Evolutionary conservation across 768 basidiomycete genomes (phyloP).

Genomic region (Aureoboletus auriporus): DNA sequence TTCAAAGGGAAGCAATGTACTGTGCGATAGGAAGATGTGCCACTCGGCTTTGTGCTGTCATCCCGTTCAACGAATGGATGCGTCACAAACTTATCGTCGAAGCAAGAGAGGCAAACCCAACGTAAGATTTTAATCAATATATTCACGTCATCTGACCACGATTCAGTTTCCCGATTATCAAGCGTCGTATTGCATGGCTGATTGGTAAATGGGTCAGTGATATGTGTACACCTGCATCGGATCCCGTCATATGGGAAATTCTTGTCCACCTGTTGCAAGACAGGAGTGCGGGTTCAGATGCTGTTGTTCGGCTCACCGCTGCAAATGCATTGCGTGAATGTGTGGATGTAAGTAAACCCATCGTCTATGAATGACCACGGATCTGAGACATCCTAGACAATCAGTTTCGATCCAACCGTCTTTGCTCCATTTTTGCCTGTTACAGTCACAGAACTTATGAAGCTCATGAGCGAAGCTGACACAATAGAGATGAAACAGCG

Average conservation of each 20-base stretch:
- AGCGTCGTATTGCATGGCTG: conserved; percentile 93
- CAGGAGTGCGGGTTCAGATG: conserved; percentile 66
- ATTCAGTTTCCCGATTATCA: conserved; percentile 81
- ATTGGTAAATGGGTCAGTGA: conserved; percentile 87
- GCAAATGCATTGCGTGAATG: conserved; percentile 77
- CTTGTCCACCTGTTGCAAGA: conserved; percentile 73
- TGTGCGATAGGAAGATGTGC: conserved; percentile 88
- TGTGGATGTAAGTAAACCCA: conserved; percentile 64
- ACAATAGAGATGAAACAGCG: conserved; percentile 74
- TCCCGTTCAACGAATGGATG: conserved; percentile 73
- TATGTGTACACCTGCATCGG: conserved; percentile 53
- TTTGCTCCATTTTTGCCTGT: conserved; percentile 69
- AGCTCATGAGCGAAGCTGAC: conserved; percentile 67
- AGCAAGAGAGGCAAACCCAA: conserved; percentile 53
- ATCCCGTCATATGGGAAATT: conserved; percentile 73
- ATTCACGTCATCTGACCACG: conserved; percentile 5
- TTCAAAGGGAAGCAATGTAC: conserved; percentile 85
- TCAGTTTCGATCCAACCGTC: conserved; percentile 54
- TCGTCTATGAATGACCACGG: background rate
- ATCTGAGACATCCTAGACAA: conserved; percentile 40
- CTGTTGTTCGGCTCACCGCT: conserved; percentile 84
- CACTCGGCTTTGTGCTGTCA: conserved; percentile 50
- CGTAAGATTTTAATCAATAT: conserved; percentile 35
- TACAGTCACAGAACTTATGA: conserved; percentile 62
- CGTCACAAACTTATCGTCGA: conserved; percentile 55